Evolutionary conservation across 179 eudicot species (phyloP).

Genomic region (Nepenthes alata): DNA sequence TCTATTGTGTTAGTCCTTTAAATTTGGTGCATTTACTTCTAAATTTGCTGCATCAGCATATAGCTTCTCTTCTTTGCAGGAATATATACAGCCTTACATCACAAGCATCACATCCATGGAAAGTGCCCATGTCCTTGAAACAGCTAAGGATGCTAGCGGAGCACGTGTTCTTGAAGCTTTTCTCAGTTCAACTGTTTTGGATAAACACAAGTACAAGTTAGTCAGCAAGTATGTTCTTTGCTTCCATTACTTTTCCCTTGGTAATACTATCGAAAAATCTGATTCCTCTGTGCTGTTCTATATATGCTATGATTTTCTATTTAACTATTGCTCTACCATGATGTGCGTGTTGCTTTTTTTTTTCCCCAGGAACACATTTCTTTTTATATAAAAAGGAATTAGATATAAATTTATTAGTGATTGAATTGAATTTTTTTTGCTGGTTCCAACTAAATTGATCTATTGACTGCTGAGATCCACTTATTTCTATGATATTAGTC

Average conservation of each 20-base stretch:
- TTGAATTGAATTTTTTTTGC: too few relatives aligned
- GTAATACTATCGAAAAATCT: neutral
- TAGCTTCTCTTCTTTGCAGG: conserved; percentile 30
- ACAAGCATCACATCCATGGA: conserved; percentile 82
- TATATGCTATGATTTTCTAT: too few relatives aligned
- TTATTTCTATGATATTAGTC: too few relatives aligned
- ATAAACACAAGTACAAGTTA: conserved; percentile 68
- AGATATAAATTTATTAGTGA: too few relatives aligned
- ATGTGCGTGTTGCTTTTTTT: too few relatives aligned
- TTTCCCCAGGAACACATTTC: too few relatives aligned
- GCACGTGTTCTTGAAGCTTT: conserved; percentile 88
- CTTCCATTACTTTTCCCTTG: neutral
- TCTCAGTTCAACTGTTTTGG: conserved; percentile 57
- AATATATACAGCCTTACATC: conserved; percentile 61
- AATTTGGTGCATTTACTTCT: too few relatives aligned
- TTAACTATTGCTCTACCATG: too few relatives aligned
- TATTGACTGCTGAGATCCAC: too few relatives aligned
- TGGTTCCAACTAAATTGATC: too few relatives aligned
- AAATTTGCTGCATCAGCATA: neutral
- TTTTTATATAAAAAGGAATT: too few relatives aligned
- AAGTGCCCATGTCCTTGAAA: conserved; percentile 43
- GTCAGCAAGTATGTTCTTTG: conserved; percentile 45
- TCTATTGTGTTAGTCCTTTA: too few relatives aligned
- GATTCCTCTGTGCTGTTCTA: neutral
- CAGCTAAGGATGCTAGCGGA: conserved; percentile 67